Evolutionary conservation across 1,139 yeast species (phyloP), one percentile per base, ranked within the genome.

Genomic region (Saccharomycopsis hybrid): DNA sequence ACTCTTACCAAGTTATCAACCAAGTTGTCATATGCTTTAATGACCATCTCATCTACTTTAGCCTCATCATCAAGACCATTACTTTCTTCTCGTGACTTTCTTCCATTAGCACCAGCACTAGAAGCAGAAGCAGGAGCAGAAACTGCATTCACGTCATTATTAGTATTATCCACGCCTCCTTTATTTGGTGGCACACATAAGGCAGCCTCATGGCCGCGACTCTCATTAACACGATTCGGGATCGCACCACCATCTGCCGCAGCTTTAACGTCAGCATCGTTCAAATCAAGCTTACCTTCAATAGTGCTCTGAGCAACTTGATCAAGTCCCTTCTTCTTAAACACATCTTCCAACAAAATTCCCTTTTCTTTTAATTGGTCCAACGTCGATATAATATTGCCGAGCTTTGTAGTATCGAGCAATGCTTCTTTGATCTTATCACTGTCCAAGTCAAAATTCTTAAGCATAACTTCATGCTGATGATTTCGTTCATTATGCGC

Each of bases 391-490:
- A 80, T 71, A 28, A 82, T 69, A 44, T 74, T 72, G 43, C 76
- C 74, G 41, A 82, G 69, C 60, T 82, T 85, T 24, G 71, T 68
- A 5, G 79, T 67, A 54, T 75, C 70, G 53, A 74, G 58, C 44
- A 84, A 64, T 43, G 72, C 70, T 43, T 74, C 68, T 46, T 80
- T 72, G 47, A 82, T 71, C 42, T 74, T 73, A 42, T 80, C 85
- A 39, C 82, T 80, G 41, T 78, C 69, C 28, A 42, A 31, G n/a
- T 31, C 43, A 11, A 33, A 25, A n/a, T 5, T 36, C 41, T 43
- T 28, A 9, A n/a, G 25, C 5, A 29, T 8, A n/a, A n/a, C n/a
- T n/a, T n/a, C n/a, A n/a, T 28, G 18, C 8, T 11, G 25, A 4
- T 29, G 11, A 2, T 24, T 2, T 11, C 7, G 3, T 28, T 24